Conservation (phyloP, 371 early-diverging fungal species). For the Mortierella sp. region DNA sequence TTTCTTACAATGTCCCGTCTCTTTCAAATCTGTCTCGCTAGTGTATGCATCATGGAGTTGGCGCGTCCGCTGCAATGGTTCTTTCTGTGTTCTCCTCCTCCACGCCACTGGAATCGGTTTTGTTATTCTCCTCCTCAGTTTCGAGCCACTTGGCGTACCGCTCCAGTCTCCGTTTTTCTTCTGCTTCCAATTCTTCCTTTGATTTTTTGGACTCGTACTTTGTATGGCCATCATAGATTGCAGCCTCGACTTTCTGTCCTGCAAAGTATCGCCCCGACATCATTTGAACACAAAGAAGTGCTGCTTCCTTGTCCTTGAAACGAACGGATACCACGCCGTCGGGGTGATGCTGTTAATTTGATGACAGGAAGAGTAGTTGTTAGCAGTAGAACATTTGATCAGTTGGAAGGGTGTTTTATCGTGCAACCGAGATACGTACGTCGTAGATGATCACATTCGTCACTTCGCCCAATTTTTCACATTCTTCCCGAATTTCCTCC, state of each 20-base stretch:
- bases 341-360: conserved; percentile 73
- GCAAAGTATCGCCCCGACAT: conserved; percentile 95
- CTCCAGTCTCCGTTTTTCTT: conserved; percentile 77
- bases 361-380: too few species aligned
- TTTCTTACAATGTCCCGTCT: too few species aligned
- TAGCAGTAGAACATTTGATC: too few species aligned
- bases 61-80: conserved; percentile 34
- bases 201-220: conserved; percentile 66
- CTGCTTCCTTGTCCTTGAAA: conserved; percentile 84
- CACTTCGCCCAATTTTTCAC: conserved; percentile 93
- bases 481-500: conserved; percentile 93
- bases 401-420: too few species aligned
- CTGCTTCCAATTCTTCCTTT: conserved; percentile 72
- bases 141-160: conserved; percentile 88
- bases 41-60: conserved; percentile 45
- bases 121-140: conserved; percentile 39
- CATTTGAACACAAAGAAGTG: conserved; percentile 82
- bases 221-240: conserved; percentile 82
- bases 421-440: conserved; percentile 65
- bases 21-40: too few species aligned
- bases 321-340: conserved; percentile 92
- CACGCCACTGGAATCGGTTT: conserved; percentile 4
- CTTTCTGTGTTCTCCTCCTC: neutral
- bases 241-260: conserved; percentile 83
- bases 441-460: conserved; percentile 91